Percentiles rank a stretch among this genome's conserved stretches.
Conservation (phyloP, 345 rosid genomes). For the Brassica cretica region DNA sequence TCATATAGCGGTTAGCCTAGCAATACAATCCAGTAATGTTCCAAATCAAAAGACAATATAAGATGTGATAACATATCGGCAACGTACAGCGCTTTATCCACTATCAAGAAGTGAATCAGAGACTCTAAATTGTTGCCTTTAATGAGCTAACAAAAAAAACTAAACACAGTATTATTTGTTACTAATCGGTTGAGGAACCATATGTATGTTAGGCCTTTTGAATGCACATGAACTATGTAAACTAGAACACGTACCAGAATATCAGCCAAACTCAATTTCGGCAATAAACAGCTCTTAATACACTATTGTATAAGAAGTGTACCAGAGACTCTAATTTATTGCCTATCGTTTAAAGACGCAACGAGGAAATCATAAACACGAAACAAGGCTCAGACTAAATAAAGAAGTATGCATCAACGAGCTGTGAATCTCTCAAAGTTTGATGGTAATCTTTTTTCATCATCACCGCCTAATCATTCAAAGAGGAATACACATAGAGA, state of each 20-base stretch:
- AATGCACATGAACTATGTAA: constrained; percentile 43
- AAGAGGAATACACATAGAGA: not conserved
- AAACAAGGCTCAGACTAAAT: constrained; percentile 37
- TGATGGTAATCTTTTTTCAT: constrained; percentile 52
- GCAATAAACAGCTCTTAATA: constrained; percentile 77
- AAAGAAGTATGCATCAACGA: constrained; percentile 43
- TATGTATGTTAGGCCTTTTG: constrained; percentile 43
- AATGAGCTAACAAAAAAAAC: not conserved
- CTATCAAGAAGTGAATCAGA: constrained; percentile 26
- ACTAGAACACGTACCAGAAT: constrained; percentile 48
- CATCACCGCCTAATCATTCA: constrained; percentile 43
- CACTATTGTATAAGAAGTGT: constrained; percentile 47
- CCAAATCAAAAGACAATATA: not conserved
- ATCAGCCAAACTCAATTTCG: constrained; percentile 45
- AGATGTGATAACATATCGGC: constrained; percentile 10
- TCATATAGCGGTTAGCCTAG: not conserved
- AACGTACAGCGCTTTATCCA: constrained; percentile 39
- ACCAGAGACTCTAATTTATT: constrained; percentile 80
- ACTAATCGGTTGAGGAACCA: not conserved
- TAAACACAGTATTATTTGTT: not conserved
- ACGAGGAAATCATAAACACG: not conserved
- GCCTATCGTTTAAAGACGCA: constrained; percentile 37
- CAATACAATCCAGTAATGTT: not conserved
- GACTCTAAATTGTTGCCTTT: constrained; percentile 38
- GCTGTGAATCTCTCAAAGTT: constrained; percentile 50